These are phyloP conservation scores for Aspergillus neotritici DNA, from an alignment of 2,329 filamentous ascomycete genomes.

Conservation along the genomic window DNA sequence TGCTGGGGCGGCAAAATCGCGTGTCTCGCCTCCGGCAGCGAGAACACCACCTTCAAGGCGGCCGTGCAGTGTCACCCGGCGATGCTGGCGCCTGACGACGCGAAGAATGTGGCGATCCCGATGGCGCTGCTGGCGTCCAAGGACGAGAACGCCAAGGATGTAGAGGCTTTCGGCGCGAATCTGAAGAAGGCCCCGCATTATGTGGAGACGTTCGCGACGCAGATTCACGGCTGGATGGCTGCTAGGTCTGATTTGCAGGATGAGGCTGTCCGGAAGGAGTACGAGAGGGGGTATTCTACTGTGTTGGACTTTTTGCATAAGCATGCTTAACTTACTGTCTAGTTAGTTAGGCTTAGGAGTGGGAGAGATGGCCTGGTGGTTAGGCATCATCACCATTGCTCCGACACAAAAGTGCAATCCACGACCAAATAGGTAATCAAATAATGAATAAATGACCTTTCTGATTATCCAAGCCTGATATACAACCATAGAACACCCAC, in stretches of 20 bases:
- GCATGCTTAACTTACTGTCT: constrained; percentile 30
- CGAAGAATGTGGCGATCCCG: constrained; percentile 51
- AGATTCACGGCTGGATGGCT: constrained; percentile 46
- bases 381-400: no score
- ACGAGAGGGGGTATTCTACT: constrained; percentile 40
- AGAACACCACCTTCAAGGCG: constrained; percentile 51
- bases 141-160: constrained; percentile 51
- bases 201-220: constrained; percentile 40
- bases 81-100: constrained; percentile 56
- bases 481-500: no score
- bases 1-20: constrained; percentile 59
- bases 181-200: constrained; percentile 34
- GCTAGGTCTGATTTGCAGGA: constrained; percentile 38
- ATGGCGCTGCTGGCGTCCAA: constrained; percentile 53
- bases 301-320: constrained; percentile 38
- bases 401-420: no score
- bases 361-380: no score
- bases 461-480: no score
- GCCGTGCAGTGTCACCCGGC: constrained; percentile 54
- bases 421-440: no score
- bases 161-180: constrained; percentile 35
- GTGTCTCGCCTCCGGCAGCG: constrained; percentile 47
- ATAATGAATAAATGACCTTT: no score
- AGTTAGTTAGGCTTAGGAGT: no score
- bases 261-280: constrained; percentile 37